Evolutionary conservation across 495 filamentous ascomycete genomes (phyloP).

Genomic region (Thermothielavioides terrestris): DNA sequence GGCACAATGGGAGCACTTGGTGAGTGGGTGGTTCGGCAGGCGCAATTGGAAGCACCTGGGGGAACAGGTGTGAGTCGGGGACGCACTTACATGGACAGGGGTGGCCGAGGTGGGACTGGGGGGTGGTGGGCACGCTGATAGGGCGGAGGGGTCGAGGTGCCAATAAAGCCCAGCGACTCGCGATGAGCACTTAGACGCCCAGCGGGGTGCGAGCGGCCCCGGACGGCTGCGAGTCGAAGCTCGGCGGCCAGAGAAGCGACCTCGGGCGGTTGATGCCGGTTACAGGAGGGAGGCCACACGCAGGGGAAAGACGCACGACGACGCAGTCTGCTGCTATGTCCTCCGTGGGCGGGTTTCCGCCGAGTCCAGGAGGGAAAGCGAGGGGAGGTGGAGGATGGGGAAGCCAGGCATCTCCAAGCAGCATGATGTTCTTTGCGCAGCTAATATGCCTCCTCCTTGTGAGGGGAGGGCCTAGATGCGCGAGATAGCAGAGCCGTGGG

Average conservation of each 20-base stretch:
- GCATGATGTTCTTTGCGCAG: conserved; percentile 2
- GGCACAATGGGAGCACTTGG: conserved; percentile 34
- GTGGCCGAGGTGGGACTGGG: conserved; percentile 10
- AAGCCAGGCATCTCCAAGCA: conserved; percentile 5
- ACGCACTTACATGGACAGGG: conserved; percentile 23
- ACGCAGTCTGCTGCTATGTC: conserved; percentile 14
- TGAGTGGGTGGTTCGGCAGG: conserved; percentile 24
- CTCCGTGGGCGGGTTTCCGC: background rate
- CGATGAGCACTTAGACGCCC: conserved; percentile 32
- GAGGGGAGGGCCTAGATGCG: conserved; percentile 10
- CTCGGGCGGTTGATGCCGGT: conserved; percentile 14
- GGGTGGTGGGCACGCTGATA: conserved; percentile 23
- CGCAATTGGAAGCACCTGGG: conserved; percentile 13
- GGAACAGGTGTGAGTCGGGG: too few species aligned
- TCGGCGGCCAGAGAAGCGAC: conserved; percentile 23
- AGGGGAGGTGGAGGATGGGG: conserved; percentile 4
- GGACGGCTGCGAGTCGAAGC: conserved; percentile 17
- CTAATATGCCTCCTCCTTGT: conserved; percentile 1
- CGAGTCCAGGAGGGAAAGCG: background rate
- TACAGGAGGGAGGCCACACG: conserved; percentile 8
- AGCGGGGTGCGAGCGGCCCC: conserved; percentile 22
- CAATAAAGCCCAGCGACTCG: conserved; percentile 29
- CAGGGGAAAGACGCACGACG: too few species aligned
- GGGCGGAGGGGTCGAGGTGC: conserved; percentile 18
- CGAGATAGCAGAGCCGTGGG: conserved; percentile 13